A percentile compares a stretch with the other conserved stretches of the same genome.
Conservation (phyloP, 768 basidiomycete genomes). For the Psilocybe subaeruginosa region DNA sequence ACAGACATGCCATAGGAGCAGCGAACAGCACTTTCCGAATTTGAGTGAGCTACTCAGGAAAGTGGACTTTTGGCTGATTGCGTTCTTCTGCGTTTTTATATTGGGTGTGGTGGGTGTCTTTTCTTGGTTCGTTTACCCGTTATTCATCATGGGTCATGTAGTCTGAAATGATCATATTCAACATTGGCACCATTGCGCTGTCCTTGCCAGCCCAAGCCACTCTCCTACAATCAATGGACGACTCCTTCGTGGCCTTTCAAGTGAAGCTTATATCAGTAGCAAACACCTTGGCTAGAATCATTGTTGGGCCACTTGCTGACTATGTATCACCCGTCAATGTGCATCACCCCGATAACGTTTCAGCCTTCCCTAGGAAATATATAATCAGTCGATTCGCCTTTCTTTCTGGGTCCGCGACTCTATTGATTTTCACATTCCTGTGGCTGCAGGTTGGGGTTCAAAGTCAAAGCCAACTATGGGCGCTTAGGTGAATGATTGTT, state of each 20-base stretch:
- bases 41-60: conserved; percentile 51
- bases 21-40: conserved; percentile 21
- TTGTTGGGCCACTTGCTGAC: conserved; percentile 74
- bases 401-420: conserved; percentile 47
- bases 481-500: conserved; percentile 56
- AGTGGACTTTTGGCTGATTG: conserved; percentile 67
- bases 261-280: conserved; percentile 70
- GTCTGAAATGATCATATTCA: conserved; percentile 85
- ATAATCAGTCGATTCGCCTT: conserved; percentile 66
- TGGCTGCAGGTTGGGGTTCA: conserved; percentile 57
- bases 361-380: conserved; percentile 48
- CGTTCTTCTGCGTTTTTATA: conserved; percentile 48
- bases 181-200: conserved; percentile 75
- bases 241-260: conserved; percentile 55
- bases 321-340: conserved; percentile 65
- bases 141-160: conserved; percentile 24
- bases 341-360: conserved; percentile 37
- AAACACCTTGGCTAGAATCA: conserved; percentile 72
- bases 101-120: conserved; percentile 59
- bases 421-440: conserved; percentile 54
- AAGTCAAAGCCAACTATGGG: conserved; percentile 62
- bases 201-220: conserved; percentile 48
- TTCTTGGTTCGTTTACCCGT: conserved; percentile 30
- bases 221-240: conserved; percentile 25
- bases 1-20: not conserved